Percentiles rank a stretch among this genome's conserved stretches.
These are phyloP conservation scores for Rutstroemia sp. DNA, from an alignment of 2,329 filamentous ascomycete genomes.

Conservation along the genomic window DNA sequence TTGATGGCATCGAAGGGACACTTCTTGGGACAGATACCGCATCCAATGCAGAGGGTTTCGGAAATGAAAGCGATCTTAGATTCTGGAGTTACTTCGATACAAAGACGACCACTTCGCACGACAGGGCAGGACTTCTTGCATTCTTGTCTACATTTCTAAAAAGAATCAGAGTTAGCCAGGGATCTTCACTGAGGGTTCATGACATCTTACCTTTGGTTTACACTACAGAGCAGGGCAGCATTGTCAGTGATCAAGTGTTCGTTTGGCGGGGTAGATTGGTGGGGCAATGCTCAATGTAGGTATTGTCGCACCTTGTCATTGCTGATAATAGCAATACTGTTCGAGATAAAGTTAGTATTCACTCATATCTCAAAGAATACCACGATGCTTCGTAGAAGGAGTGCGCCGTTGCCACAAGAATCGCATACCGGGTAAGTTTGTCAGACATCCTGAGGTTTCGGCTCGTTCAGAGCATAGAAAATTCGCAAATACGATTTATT, in stretches of 20 bases:
- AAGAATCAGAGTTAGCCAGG: constrained; percentile 20
- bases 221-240: constrained; percentile 47
- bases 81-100: constrained; percentile 83
- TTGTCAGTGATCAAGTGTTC: constrained; percentile 32
- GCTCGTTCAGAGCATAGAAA: constrained; percentile 2
- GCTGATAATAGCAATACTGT: constrained; percentile 97
- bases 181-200: background rate
- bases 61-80: constrained; percentile 98
- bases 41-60: constrained; percentile 91
- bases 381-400: background rate
- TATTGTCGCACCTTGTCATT: constrained; percentile 75
- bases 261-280: constrained; percentile 26
- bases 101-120: constrained; percentile 93
- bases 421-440: constrained; percentile 82
- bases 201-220: constrained; percentile 66
- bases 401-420: background rate
- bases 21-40: constrained; percentile 99
- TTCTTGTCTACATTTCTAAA: constrained; percentile 93
- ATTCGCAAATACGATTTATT: background rate
- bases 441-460: constrained; percentile 59
- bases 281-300: constrained; percentile 32
- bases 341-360: constrained; percentile 11
- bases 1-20: constrained; percentile 98
- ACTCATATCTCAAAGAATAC: background rate
- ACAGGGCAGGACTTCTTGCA: constrained; percentile 99